phyloP scores from a whole-genome alignment of 1,139 yeast genomes.

The Hyphopichia khmerensis region DNA sequence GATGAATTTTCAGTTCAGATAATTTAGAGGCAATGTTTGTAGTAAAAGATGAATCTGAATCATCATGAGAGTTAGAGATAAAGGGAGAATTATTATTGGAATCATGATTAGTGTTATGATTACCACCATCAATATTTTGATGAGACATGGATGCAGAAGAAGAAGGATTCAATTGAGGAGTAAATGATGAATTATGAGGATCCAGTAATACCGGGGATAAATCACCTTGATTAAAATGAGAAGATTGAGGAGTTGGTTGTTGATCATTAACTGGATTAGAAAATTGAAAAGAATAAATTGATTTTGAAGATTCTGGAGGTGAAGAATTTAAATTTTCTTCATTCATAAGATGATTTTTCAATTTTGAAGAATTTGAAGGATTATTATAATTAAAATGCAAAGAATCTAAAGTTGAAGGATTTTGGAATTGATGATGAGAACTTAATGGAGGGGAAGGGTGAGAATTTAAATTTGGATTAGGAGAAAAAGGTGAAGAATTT shows the following conservation, averaged over 20 bases:
- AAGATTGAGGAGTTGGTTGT: not conserved
- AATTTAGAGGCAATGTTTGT: constrained; percentile 5
- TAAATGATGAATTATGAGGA: not conserved
- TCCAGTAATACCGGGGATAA: not conserved
- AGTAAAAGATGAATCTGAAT: constrained; percentile 7
- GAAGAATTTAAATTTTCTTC: not conserved
- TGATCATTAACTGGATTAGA: too few species aligned
- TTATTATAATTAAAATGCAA: not conserved
- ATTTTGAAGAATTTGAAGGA: not conserved
- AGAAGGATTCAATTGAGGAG: too few species aligned
- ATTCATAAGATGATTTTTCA: not conserved
- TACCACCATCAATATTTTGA: too few species aligned
- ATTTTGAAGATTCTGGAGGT: not conserved
- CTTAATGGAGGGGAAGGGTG: constrained; percentile 1
- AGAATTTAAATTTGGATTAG: not conserved
- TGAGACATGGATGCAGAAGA: too few species aligned
- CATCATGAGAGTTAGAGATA: constrained; percentile 3
- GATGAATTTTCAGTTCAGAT: not conserved
- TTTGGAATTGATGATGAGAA: not conserved
- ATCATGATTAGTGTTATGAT: too few species aligned
- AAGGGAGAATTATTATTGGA: too few species aligned
- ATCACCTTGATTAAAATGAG: not conserved
- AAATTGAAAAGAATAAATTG: not conserved
- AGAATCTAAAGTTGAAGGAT: too few species aligned
- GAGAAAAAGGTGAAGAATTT: not conserved